Evolutionary conservation across 192 early-diverging fungal genomes (phyloP), one percentile per base, ranked within the genome.

Genomic region (Coemansia sp.): DNA sequence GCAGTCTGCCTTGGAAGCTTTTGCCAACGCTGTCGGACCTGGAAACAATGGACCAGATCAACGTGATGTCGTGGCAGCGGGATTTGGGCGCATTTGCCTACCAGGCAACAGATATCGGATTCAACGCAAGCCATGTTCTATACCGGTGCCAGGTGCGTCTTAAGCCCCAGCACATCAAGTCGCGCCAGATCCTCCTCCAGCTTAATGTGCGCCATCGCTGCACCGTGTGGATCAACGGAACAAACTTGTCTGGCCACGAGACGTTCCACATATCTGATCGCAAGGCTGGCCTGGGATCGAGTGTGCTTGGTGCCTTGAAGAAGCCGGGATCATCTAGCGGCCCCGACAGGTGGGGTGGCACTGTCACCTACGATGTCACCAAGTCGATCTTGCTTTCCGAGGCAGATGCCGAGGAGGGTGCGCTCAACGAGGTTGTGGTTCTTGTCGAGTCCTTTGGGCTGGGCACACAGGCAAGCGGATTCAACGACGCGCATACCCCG

Each of bases 381-480:
- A 48, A 62, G 14, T 66, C 70, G 22, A 70, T 85, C 9, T 53
- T 59, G 25, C 66, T 82, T 9, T 81, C 78, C 14, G 35, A 55
- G 9, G 54, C 70, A 29, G 65, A 81, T 23, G 69, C 70, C 11
- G 65, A 85, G 22, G 82, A 85, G n/a, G 68, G 80, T 1, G 64
- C 71, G 10, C 69, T 79, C n/a, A 93, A 93, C 65, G 82, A 86
- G 34, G 69, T 95, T 5, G 58, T 90, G 48, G 68, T 93, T 8
- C 65, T 92, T 2, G 85, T 93, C 34, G 92, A 94, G 60, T 90
- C 86, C 48, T 91, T 86, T 66, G 93, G 93, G 0, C 63, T 92
- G 53, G 87, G 85, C 54, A 74, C 90, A 25, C 87, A 90, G 54
- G 83, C 90, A 0, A 83, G 88, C 49, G 77, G 89, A 3, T 75